Evolutionary conservation across 257 asterid species (phyloP).

Genomic region (Scutellaria minor): DNA sequence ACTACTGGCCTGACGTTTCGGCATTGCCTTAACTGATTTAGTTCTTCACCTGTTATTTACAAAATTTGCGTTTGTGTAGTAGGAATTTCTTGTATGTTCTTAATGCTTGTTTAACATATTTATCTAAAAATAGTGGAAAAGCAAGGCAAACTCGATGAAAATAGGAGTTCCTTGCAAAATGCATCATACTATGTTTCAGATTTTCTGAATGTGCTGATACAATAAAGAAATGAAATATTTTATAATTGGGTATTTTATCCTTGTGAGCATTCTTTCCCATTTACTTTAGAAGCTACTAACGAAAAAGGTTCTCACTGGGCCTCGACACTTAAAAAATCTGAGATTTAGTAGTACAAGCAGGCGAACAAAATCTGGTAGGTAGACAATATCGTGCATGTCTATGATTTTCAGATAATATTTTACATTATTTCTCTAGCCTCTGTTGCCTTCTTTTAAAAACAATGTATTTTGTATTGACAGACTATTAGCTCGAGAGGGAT

Average conservation of each 20-base stretch:
- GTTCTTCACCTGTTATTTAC: not conserved
- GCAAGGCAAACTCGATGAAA: not conserved
- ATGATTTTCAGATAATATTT: not conserved
- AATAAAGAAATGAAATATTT: not conserved
- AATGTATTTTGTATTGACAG: slow-evolving; percentile 42
- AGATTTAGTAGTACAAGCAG: slow-evolving; percentile 5
- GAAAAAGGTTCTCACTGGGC: slow-evolving; percentile 21
- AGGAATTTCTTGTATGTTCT: slow-evolving; percentile 20
- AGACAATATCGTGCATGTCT: not conserved
- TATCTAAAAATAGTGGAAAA: not conserved
- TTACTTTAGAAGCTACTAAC: not conserved
- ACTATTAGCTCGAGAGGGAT: slow-evolving; percentile 93
- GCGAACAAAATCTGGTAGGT: not conserved
- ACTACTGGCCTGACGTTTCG: not conserved
- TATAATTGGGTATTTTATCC: not conserved
- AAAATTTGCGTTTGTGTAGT: not conserved
- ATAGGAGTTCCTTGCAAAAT: not conserved
- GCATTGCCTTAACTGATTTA: slow-evolving; percentile 5
- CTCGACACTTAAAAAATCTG: slow-evolving; percentile 7
- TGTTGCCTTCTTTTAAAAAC: not conserved
- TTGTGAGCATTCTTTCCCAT: not conserved
- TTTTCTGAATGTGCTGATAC: not conserved
- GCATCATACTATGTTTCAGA: not conserved
- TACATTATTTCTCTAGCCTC: not conserved
- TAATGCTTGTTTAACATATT: not conserved